Evolutionary conservation across 345 rosid species (phyloP).

Genomic region (Ailanthus altissimus): DNA sequence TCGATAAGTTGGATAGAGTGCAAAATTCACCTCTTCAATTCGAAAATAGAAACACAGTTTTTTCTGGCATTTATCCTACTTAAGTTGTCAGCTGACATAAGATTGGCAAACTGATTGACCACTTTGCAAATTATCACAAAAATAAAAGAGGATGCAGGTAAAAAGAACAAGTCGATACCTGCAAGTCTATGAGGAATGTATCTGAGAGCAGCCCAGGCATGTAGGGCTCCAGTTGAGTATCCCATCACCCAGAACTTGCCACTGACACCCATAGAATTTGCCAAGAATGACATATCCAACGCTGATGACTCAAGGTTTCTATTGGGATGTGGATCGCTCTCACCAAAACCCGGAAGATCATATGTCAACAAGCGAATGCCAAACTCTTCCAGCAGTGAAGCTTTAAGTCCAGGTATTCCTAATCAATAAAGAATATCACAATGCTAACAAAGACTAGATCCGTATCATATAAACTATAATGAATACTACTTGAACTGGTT

Average conservation of each 20-base stretch:
- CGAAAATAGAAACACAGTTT: neutral
- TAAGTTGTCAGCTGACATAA: neutral
- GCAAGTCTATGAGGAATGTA: slow-evolving; percentile 63
- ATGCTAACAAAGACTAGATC: slow-evolving; percentile 21
- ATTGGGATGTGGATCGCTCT: slow-evolving; percentile 66
- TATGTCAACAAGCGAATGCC: slow-evolving; percentile 60
- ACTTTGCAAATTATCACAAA: neutral
- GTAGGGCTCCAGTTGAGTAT: slow-evolving; percentile 61
- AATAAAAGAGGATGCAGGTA: neutral
- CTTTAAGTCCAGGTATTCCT: slow-evolving; percentile 73
- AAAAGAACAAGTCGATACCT: slow-evolving; percentile 31
- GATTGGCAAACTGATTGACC: neutral
- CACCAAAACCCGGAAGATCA: slow-evolving; percentile 86
- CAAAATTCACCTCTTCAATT: neutral
- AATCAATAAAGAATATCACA: neutral
- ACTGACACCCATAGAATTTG: slow-evolving; percentile 45
- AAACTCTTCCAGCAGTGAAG: slow-evolving; percentile 64
- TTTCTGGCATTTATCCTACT: neutral
- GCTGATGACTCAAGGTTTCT: slow-evolving; percentile 71
- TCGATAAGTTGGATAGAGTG: neutral
- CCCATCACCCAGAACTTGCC: slow-evolving; percentile 76
- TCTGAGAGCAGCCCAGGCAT: slow-evolving; percentile 77
- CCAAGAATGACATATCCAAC: slow-evolving; percentile 51
- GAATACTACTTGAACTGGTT: neutral
- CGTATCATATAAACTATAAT: neutral